These are phyloP conservation scores for Suillus bovinus DNA, from an alignment of 768 basidiomycete species.

Conservation along the genomic window DNA sequence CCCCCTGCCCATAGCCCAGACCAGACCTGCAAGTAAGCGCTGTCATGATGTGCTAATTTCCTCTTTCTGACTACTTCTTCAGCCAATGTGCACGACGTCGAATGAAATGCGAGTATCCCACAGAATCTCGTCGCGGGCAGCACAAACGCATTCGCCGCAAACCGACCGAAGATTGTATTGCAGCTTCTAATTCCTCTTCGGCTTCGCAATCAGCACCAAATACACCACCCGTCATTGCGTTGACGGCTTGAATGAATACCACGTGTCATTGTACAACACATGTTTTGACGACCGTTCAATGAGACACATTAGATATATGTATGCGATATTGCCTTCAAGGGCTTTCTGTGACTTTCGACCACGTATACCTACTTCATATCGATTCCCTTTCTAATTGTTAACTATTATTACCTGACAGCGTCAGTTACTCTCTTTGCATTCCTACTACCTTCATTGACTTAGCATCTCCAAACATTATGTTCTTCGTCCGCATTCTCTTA, in stretches of 20 bases:
- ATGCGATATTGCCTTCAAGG: not conserved
- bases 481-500: not conserved
- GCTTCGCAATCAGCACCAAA: slow-evolving; percentile 2
- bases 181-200: slow-evolving; percentile 14
- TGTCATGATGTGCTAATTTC: slow-evolving; percentile 8
- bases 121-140: slow-evolving; percentile 48
- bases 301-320: slow-evolving; percentile 3
- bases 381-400: slow-evolving; percentile 4
- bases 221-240: not conserved
- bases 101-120: slow-evolving; percentile 49
- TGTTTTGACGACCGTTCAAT: not conserved
- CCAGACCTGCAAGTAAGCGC: slow-evolving; percentile 47
- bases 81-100: slow-evolving; percentile 51
- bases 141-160: slow-evolving; percentile 41
- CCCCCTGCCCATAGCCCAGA: slow-evolving; percentile 38
- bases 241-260: slow-evolving; percentile 4
- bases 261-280: not conserved
- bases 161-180: slow-evolving; percentile 22
- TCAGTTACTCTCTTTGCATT: slow-evolving; percentile 7
- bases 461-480: not conserved
- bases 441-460: not conserved
- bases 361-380: slow-evolving; percentile 1
- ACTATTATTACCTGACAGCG: slow-evolving; percentile 6
- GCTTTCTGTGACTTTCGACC: not conserved
- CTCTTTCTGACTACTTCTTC: slow-evolving; percentile 21